These are phyloP conservation scores for Phytophthora uliginosa DNA, from an alignment of 352 stramenopile genomes.

Conservation along the genomic window DNA sequence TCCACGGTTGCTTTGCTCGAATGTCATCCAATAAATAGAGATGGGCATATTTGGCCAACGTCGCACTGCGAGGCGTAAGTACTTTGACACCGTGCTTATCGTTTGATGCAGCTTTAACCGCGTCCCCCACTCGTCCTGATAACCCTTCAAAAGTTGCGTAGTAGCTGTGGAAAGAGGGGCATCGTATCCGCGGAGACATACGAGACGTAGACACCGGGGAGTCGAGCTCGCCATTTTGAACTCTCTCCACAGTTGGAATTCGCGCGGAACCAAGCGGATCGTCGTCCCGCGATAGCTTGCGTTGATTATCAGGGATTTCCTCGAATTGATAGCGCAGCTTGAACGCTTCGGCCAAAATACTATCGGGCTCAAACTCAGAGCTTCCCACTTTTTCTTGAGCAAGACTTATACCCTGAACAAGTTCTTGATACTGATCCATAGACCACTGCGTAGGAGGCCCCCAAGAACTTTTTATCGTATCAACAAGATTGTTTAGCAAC, in stretches of 20 bases:
- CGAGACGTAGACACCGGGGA: slow-evolving; percentile 18
- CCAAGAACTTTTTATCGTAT: slow-evolving; percentile 54
- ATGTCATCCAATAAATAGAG: slow-evolving; percentile 78
- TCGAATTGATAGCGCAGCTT: slow-evolving; percentile 75
- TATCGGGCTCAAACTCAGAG: slow-evolving; percentile 40
- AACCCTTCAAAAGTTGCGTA: slow-evolving; percentile 80
- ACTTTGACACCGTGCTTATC: slow-evolving; percentile 8
- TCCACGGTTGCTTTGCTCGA: slow-evolving; percentile 66
- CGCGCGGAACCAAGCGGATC: slow-evolving; percentile 16
- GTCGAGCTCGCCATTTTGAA: slow-evolving; percentile 16
- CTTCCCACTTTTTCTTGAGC: slow-evolving; percentile 56
- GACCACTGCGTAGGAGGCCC: slow-evolving; percentile 58
- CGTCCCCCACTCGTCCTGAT: slow-evolving; percentile 19
- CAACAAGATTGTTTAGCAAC: slow-evolving; percentile 67
- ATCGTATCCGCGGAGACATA: slow-evolving; percentile 51
- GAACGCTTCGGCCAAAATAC: slow-evolving; percentile 63
- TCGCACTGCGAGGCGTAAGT: slow-evolving; percentile 74
- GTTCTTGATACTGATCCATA: slow-evolving; percentile 64
- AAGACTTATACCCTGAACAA: slow-evolving; percentile 68
- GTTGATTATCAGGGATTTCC: slow-evolving; percentile 72
- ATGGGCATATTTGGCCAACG: slow-evolving; percentile 83
- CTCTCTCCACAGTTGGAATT: slow-evolving; percentile 3
- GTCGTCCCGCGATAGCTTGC: slow-evolving; percentile 43
- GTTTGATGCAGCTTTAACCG: slow-evolving; percentile 4
- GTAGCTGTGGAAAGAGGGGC: slow-evolving; percentile 79